Evolutionary conservation across 2,329 filamentous ascomycete genomes (phyloP).

Genomic region (Cercospora zeina): DNA sequence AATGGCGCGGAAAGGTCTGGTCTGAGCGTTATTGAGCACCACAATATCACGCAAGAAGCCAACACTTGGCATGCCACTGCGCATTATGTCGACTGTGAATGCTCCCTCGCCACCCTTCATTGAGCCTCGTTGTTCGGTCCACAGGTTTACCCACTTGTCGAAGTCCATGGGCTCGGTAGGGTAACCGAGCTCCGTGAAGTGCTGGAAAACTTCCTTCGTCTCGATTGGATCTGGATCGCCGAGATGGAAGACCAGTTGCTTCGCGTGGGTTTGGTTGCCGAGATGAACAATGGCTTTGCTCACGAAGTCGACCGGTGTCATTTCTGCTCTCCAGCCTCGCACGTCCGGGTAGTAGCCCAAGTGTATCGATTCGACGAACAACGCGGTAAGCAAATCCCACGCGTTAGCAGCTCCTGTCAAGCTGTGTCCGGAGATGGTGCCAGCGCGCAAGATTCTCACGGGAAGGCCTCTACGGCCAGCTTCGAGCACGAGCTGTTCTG

Average conservation of each 20-base stretch:
- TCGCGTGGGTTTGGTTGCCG: slow-evolving; percentile 61
- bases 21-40: slow-evolving; percentile 70
- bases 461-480: slow-evolving; percentile 68
- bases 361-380: slow-evolving; percentile 75
- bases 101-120: slow-evolving; percentile 67
- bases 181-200: slow-evolving; percentile 68
- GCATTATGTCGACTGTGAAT: slow-evolving; percentile 76
- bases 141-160: slow-evolving; percentile 72
- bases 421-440: slow-evolving; percentile 78
- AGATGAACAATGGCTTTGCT: slow-evolving; percentile 72
- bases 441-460: slow-evolving; percentile 69
- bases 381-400: slow-evolving; percentile 73
- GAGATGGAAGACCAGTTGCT: slow-evolving; percentile 70
- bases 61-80: slow-evolving; percentile 75
- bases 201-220: slow-evolving; percentile 65
- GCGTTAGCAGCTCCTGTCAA: slow-evolving; percentile 72
- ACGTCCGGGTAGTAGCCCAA: slow-evolving; percentile 70
- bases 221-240: slow-evolving; percentile 70
- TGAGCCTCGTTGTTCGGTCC: slow-evolving; percentile 68
- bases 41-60: slow-evolving; percentile 71
- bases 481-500: slow-evolving; percentile 71
- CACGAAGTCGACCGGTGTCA: slow-evolving; percentile 82
- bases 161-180: slow-evolving; percentile 65
- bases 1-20: slow-evolving; percentile 59
- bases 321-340: slow-evolving; percentile 74